phyloP scores from a whole-genome alignment of 371 early-diverging fungal species.

The Choanephora cucurbitarum region DNA sequence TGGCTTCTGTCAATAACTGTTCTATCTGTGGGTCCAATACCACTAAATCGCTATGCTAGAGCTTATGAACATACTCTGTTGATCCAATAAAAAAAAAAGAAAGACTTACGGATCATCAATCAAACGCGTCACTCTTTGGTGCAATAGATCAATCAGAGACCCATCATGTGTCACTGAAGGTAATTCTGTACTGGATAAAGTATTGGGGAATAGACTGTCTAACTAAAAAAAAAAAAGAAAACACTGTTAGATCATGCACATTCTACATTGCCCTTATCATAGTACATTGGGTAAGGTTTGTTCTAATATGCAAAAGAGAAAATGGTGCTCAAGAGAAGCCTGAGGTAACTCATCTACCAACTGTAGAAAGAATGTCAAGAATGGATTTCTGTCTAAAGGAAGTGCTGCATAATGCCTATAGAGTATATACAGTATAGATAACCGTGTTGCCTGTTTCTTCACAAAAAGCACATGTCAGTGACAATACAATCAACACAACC shows the following conservation, averaged over 20 bases:
- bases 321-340: slow-evolving; percentile 29
- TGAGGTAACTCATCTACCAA: slow-evolving; percentile 25
- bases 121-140: slow-evolving; percentile 25
- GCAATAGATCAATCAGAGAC: slow-evolving; percentile 11
- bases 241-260: background rate
- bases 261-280: background rate
- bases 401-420: slow-evolving; percentile 35
- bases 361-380: slow-evolving; percentile 48
- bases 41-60: slow-evolving; percentile 7
- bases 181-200: slow-evolving; percentile 16
- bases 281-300: slow-evolving; percentile 30
- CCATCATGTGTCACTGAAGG: slow-evolving; percentile 14
- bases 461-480: too few species aligned
- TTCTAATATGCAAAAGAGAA: slow-evolving; percentile 42
- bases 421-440: slow-evolving; percentile 41
- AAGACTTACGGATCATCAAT: slow-evolving; percentile 39
- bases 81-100: background rate
- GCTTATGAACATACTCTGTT: background rate
- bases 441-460: slow-evolving; percentile 25
- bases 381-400: slow-evolving; percentile 42
- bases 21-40: slow-evolving; percentile 9
- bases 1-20: slow-evolving; percentile 23
- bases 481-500: too few species aligned
- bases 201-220: slow-evolving; percentile 20
- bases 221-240: slow-evolving; percentile 18